Percentiles rank a stretch among this genome's conserved stretches.
These are phyloP conservation scores for Leishmania major DNA, from an alignment of 208 protist genomes.

Conservation along the genomic window DNA sequence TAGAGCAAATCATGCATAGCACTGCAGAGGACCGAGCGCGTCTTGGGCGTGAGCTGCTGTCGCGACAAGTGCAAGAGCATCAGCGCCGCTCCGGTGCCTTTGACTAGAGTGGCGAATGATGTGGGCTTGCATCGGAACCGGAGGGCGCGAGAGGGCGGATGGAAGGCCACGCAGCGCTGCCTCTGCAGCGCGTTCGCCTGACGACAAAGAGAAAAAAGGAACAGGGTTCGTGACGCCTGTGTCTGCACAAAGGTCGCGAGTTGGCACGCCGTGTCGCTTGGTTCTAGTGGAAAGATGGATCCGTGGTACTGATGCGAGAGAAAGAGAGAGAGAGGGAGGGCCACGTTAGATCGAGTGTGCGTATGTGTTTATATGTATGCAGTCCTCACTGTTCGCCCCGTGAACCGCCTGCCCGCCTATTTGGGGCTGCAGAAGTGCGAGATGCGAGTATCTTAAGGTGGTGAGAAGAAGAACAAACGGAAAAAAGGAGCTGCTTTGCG, in stretches of 20 bases:
- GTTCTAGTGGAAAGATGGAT: too few relatives aligned
- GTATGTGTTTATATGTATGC: background rate
- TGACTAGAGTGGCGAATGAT: background rate
- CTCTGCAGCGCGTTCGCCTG: too few relatives aligned
- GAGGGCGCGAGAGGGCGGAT: background rate
- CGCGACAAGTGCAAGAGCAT: slow-evolving; percentile 49
- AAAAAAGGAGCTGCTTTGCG: background rate
- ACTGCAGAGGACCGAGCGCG: slow-evolving; percentile 22
- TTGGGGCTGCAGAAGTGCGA: background rate
- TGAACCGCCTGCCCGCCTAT: background rate
- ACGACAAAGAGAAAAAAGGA: too few relatives aligned
- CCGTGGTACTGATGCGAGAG: background rate
- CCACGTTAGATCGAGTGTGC: background rate
- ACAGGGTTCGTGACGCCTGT: too few relatives aligned
- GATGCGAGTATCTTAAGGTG: background rate
- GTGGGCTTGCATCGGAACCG: background rate
- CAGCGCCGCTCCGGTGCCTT: slow-evolving; percentile 11
- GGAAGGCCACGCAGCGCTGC: background rate
- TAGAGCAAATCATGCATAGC: slow-evolving; percentile 31
- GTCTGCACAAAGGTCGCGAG: too few relatives aligned
- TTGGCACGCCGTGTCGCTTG: too few relatives aligned
- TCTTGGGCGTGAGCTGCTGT: slow-evolving; percentile 69
- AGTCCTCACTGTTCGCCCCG: background rate
- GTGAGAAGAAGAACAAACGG: background rate
- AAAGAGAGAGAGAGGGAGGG: background rate